These are phyloP conservation scores for Coniochaeta sp. DNA, from an alignment of 2,329 filamentous ascomycete genomes.

Conservation along the genomic window DNA sequence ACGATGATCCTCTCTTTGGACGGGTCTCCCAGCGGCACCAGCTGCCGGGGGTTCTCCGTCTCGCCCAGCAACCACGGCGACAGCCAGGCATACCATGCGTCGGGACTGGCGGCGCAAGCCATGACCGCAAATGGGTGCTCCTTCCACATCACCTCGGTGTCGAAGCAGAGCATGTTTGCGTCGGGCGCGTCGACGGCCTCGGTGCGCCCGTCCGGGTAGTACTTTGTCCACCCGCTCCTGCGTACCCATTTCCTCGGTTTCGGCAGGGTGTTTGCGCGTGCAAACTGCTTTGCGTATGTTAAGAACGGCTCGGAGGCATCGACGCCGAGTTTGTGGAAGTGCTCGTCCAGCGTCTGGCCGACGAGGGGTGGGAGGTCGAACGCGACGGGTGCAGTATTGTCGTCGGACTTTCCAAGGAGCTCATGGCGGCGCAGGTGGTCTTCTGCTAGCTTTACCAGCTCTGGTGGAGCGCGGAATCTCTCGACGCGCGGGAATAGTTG, in stretches of 20 bases:
- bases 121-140: conserved; percentile 89
- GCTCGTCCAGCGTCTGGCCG: conserved; percentile 80
- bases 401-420: conserved; percentile 82
- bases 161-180: conserved; percentile 80
- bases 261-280: conserved; percentile 49
- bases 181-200: conserved; percentile 70
- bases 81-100: conserved; percentile 94
- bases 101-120: conserved; percentile 87
- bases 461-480: conserved; percentile 48
- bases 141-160: conserved; percentile 96
- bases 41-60: conserved; percentile 66
- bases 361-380: conserved; percentile 80
- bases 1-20: conserved; percentile 69
- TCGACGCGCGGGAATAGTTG: conserved; percentile 67
- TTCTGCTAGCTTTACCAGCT: conserved; percentile 71
- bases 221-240: conserved; percentile 91
- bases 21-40: conserved; percentile 81
- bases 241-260: conserved; percentile 66
- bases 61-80: conserved; percentile 92
- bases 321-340: conserved; percentile 82
- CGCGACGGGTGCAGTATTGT: conserved; percentile 65
- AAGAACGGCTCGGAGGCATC: conserved; percentile 85
- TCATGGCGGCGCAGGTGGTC: conserved; percentile 83
- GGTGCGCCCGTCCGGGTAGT: conserved; percentile 63
- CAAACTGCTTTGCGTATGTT: conserved; percentile 66